A percentile compares a stretch with the other conserved stretches of the same genome.
Conservation (phyloP, 1,284 basidiomycete species). For the Cystobasidium sp. region DNA sequence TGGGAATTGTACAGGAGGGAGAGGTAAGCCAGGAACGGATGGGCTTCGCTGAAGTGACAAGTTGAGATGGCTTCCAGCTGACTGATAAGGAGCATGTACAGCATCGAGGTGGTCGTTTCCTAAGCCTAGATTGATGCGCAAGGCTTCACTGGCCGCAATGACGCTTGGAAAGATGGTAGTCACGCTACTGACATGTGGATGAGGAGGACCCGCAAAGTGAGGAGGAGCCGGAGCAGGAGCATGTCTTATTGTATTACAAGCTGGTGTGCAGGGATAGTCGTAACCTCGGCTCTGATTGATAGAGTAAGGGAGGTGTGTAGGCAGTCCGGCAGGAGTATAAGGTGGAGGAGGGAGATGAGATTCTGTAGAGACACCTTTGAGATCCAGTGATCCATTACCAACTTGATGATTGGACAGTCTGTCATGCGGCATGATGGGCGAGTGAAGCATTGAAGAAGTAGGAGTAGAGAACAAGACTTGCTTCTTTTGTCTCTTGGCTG, state of each 20-base stretch:
- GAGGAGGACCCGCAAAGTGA: background rate
- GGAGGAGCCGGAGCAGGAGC: background rate
- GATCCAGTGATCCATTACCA: background rate
- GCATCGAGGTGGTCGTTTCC: background rate
- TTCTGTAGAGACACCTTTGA: background rate
- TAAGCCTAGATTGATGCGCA: conserved; percentile 39
- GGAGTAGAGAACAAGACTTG: background rate
- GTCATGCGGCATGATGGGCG: background rate
- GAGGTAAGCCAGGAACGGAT: background rate
- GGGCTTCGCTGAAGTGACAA: background rate
- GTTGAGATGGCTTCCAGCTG: background rate
- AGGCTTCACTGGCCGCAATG: conserved; percentile 28
- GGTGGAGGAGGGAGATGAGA: background rate
- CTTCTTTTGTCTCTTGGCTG: background rate
- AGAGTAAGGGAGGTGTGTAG: background rate
- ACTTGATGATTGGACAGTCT: background rate
- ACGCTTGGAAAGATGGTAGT: conserved; percentile 23
- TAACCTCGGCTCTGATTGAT: background rate
- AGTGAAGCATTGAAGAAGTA: background rate
- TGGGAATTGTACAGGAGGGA: background rate
- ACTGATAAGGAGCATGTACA: background rate
- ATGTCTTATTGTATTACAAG: background rate
- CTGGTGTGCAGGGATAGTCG: background rate
- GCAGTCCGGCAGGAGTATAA: background rate
- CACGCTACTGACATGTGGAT: background rate